These are phyloP conservation scores for Coleophoma crateriformis DNA, from an alignment of 2,329 filamentous ascomycete genomes.

Conservation along the genomic window DNA sequence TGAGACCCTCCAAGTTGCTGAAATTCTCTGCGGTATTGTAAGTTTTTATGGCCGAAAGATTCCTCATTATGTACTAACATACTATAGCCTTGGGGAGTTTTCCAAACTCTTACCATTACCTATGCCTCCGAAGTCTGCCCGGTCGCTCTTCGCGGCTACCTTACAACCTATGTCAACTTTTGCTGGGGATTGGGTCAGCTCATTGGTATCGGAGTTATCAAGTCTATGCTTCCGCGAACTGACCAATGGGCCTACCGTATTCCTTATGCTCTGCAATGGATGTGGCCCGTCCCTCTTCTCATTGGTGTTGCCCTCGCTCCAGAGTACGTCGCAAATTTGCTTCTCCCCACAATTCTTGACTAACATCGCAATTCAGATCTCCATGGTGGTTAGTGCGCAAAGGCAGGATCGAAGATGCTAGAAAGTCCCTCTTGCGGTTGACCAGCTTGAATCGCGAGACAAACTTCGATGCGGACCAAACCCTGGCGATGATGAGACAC, in stretches of 20 bases:
- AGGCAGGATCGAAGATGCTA: constrained; percentile 38
- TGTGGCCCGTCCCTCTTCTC: constrained; percentile 44
- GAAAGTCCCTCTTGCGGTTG: constrained; percentile 26
- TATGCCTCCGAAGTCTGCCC: constrained; percentile 47
- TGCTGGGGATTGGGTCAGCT: constrained; percentile 49
- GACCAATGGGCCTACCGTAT: constrained; percentile 47
- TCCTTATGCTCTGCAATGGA: constrained; percentile 46
- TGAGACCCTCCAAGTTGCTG: constrained; percentile 38
- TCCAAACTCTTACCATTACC: constrained; percentile 32
- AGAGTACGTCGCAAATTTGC: constrained; percentile 19
- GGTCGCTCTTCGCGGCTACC: constrained; percentile 47
- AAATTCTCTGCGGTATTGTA: constrained; percentile 43
- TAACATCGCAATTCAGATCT: background rate
- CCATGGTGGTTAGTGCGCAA: constrained; percentile 42
- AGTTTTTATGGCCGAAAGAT: constrained; percentile 2
- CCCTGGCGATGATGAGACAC: constrained; percentile 49
- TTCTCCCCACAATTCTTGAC: constrained; percentile 34
- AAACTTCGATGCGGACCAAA: constrained; percentile 38
- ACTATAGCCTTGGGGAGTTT: constrained; percentile 34
- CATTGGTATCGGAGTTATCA: constrained; percentile 44
- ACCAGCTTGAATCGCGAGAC: constrained; percentile 33
- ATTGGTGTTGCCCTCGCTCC: constrained; percentile 40
- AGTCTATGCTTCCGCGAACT: constrained; percentile 35
- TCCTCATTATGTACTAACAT: constrained; percentile 1
- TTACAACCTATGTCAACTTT: constrained; percentile 50